These are phyloP conservation scores for Trametes pubescens DNA, from an alignment of 1,284 basidiomycete species.

Conservation along the genomic window DNA sequence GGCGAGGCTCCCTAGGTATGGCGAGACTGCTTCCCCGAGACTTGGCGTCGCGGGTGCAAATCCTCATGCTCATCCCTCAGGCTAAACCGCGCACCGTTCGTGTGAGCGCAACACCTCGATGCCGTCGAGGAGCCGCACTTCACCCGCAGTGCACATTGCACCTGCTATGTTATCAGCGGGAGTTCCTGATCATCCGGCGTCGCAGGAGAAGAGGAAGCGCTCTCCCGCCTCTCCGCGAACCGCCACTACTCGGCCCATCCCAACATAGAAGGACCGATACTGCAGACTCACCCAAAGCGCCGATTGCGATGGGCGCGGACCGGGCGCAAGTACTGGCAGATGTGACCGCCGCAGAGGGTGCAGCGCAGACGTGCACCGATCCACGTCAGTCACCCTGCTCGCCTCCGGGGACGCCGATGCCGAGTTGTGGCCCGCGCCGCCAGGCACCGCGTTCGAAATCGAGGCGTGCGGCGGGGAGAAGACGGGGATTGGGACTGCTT, in stretches of 20 bases:
- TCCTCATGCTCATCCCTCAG: neutral
- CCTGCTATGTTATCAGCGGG: too few species aligned
- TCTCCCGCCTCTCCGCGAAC: neutral
- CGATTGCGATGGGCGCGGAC: conserved; percentile 4
- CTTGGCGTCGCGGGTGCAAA: neutral
- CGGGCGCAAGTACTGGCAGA: neutral
- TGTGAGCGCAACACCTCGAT: too few species aligned
- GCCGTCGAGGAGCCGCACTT: too few species aligned
- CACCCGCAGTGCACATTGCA: too few species aligned
- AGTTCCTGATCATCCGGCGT: too few species aligned
- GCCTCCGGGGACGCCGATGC: neutral
- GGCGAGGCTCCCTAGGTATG: neutral
- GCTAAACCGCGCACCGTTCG: neutral
- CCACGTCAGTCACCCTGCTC: conserved; percentile 4
- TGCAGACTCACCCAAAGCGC: neutral
- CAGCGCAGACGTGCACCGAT: neutral
- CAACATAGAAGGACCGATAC: neutral
- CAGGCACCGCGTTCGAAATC: neutral
- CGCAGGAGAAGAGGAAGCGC: neutral
- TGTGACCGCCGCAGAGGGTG: neutral
- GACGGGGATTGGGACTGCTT: conserved; percentile 2
- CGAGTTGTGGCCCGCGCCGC: neutral
- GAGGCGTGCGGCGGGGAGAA: neutral
- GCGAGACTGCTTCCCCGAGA: neutral
- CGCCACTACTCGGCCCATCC: neutral